phyloP scores from a whole-genome alignment of 371 early-diverging fungal species.

The Thermomucor indicae-seudaticae region DNA sequence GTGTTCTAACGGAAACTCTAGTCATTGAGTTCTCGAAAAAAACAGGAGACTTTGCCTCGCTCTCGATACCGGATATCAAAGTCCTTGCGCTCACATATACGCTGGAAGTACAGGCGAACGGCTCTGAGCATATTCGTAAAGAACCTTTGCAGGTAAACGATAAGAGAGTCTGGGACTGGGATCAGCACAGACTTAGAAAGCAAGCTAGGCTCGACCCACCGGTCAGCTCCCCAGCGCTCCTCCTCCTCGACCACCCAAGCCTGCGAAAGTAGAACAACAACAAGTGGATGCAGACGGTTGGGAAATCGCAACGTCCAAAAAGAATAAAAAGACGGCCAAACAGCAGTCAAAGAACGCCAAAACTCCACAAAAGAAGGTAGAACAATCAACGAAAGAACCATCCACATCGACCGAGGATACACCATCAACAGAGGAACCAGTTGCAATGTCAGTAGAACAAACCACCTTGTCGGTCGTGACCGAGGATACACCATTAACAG shows the following conservation, averaged over 20 bases:
- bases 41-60: slow-evolving; percentile 87
- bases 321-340: slow-evolving; percentile 13
- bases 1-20: slow-evolving; percentile 9
- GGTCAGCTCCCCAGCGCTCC: slow-evolving; percentile 38
- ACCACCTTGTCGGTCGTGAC: not conserved
- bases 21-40: slow-evolving; percentile 84
- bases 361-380: not conserved
- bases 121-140: slow-evolving; percentile 54
- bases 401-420: not conserved
- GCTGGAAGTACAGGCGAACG: slow-evolving; percentile 75
- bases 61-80: slow-evolving; percentile 84
- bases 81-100: slow-evolving; percentile 87
- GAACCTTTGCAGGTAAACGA: slow-evolving; percentile 52
- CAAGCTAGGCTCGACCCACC: slow-evolving; percentile 25
- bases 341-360: slow-evolving; percentile 3
- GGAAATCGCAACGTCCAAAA: slow-evolving; percentile 35
- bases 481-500: not conserved
- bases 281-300: slow-evolving; percentile 51
- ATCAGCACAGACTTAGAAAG: not conserved
- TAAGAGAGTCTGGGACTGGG: not conserved
- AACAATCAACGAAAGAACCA: slow-evolving; percentile 3
- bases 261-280: not conserved
- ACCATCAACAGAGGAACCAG: not conserved
- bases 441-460: not conserved
- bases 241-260: slow-evolving; percentile 22